These are phyloP conservation scores for Eutrema yunnanense DNA, from an alignment of 345 rosid genomes.

Conservation along the genomic window DNA sequence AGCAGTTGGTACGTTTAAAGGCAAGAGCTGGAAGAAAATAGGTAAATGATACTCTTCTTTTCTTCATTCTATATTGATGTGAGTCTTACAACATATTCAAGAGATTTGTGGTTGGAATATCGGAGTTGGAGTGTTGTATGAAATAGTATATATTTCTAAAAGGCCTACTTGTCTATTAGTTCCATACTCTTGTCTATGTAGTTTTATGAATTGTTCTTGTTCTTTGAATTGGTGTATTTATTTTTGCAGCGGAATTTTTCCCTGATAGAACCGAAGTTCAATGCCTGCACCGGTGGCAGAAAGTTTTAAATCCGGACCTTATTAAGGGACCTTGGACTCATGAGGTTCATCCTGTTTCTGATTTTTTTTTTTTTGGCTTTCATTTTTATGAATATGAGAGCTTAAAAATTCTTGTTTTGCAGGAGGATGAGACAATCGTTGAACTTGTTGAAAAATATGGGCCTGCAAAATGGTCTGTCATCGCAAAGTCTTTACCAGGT, in stretches of 20 bases:
- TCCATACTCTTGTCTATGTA: not conserved
- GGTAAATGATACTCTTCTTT: constrained; percentile 32
- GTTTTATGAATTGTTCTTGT: not conserved
- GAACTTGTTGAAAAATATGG: constrained; percentile 73
- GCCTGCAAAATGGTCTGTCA: constrained; percentile 91
- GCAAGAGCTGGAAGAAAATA: constrained; percentile 90
- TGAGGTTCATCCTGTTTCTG: constrained; percentile 46
- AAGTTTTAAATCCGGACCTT: constrained; percentile 95
- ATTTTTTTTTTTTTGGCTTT: not conserved
- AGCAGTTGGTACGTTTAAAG: constrained; percentile 67
- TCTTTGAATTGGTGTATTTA: not conserved
- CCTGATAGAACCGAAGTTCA: constrained; percentile 94
- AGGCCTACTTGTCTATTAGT: not conserved
- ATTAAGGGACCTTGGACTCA: constrained; percentile 98
- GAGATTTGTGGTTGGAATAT: not conserved
- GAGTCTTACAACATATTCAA: not conserved
- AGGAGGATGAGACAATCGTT: constrained; percentile 92
- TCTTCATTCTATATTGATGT: not conserved
- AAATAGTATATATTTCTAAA: not conserved
- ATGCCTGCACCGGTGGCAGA: constrained; percentile 99
- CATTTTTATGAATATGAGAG: not conserved
- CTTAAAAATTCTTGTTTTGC: constrained; percentile 5
- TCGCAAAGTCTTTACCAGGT: constrained; percentile 85
- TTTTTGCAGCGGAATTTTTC: constrained; percentile 68
- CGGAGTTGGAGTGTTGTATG: not conserved